A percentile compares a stretch with the other conserved stretches of the same genome.
Evolutionary conservation across 2,329 filamentous ascomycete species (phyloP).

Genomic region (Diaporthe capsici): DNA sequence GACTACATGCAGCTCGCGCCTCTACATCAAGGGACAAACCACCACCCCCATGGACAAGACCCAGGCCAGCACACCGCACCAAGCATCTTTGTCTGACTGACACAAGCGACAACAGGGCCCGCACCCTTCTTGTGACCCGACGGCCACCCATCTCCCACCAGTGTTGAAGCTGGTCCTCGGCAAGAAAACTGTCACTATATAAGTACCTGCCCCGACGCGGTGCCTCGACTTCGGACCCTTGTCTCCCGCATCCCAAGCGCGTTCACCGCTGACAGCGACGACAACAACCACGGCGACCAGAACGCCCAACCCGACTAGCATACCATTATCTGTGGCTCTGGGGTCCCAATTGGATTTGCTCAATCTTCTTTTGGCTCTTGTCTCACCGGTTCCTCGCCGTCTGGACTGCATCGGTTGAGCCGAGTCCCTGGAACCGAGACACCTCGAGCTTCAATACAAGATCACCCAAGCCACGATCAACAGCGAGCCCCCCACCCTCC

Average conservation of each 20-base stretch:
- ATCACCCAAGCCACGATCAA: background rate
- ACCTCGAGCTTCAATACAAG: background rate
- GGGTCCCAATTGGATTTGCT: background rate
- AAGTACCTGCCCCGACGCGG: constrained; percentile 19
- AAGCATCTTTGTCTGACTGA: background rate
- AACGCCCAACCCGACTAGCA: background rate
- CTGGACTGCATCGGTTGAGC: background rate
- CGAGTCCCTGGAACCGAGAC: background rate
- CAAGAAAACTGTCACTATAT: background rate
- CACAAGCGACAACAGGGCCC: background rate
- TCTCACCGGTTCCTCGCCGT: background rate
- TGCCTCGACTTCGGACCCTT: constrained; percentile 35
- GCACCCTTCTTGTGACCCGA: background rate
- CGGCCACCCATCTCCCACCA: background rate
- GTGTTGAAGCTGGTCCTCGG: background rate
- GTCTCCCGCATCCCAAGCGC: constrained; percentile 35
- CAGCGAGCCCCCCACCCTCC: background rate
- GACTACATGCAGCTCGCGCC: constrained; percentile 35
- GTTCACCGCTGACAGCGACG: constrained; percentile 37
- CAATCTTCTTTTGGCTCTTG: background rate
- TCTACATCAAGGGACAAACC: background rate
- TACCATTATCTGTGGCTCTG: background rate
- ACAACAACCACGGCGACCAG: constrained; percentile 6
- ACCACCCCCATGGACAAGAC: background rate
- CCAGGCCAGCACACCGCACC: constrained; percentile 1